Evolutionary conservation across 139 green algal species (phyloP).

Genomic region (Chlamydomonas eustigma): DNA sequence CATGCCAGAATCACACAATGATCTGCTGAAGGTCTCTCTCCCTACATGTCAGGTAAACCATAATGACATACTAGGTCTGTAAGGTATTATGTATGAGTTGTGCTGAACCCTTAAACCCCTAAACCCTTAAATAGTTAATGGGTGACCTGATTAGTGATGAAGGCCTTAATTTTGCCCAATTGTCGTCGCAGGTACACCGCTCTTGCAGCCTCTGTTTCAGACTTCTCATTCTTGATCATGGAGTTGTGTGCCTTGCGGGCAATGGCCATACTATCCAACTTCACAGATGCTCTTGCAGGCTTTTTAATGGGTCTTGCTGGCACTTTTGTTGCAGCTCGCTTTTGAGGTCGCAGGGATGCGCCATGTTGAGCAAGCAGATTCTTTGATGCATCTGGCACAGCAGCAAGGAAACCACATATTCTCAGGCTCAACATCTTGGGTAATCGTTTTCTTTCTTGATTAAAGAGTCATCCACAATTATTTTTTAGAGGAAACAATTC

Average conservation of each 20-base stretch:
- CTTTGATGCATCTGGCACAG: not conserved
- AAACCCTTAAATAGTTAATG: not conserved
- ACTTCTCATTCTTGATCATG: not conserved
- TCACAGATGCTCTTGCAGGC: not conserved
- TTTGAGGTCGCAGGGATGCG: not conserved
- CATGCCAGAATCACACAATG: too few relatives aligned
- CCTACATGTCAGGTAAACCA: too few relatives aligned
- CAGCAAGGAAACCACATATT: not conserved
- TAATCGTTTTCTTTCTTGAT: too few relatives aligned
- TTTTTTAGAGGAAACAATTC: too few relatives aligned
- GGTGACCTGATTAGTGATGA: constrained; percentile 29
- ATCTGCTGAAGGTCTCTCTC: too few relatives aligned
- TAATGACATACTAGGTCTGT: too few relatives aligned
- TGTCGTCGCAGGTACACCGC: constrained; percentile 40
- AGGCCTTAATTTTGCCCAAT: constrained; percentile 45
- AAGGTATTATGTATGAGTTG: too few relatives aligned
- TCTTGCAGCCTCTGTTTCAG: constrained; percentile 7
- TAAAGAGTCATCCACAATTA: too few relatives aligned
- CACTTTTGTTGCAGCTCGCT: not conserved
- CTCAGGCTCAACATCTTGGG: too few relatives aligned
- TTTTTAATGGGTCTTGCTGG: not conserved
- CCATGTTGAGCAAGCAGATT: not conserved
- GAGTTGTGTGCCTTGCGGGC: not conserved
- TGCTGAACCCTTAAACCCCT: not conserved
- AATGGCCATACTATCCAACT: not conserved